These are phyloP conservation scores for Phytophthora fragariaefolia DNA, from an alignment of 352 stramenopile genomes.

Conservation along the genomic window DNA sequence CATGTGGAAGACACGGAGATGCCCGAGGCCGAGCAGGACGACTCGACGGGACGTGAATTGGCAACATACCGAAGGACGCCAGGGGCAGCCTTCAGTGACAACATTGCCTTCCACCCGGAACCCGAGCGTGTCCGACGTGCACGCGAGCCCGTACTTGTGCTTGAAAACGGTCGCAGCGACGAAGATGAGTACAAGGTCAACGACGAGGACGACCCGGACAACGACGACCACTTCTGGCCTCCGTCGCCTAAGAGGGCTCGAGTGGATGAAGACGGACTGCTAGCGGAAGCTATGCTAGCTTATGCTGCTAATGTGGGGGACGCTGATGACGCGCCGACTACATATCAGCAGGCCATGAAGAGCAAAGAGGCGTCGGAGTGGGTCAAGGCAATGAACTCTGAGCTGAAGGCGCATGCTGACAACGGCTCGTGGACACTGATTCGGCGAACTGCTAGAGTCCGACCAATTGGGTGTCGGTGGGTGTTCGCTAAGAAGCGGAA, in stretches of 20 bases:
- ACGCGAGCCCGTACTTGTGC: background rate
- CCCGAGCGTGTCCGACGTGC: background rate
- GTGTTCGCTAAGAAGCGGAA: background rate
- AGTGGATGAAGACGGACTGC: slow-evolving; percentile 3
- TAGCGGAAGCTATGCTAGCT: slow-evolving; percentile 6
- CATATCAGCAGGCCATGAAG: slow-evolving; percentile 3
- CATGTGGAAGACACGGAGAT: too few species aligned
- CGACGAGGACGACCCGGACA: background rate
- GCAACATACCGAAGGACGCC: background rate
- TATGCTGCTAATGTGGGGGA: background rate
- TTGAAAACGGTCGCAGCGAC: background rate
- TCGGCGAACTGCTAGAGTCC: background rate
- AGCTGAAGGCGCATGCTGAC: slow-evolving; percentile 3
- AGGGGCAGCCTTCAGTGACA: background rate
- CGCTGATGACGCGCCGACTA: slow-evolving; percentile 2
- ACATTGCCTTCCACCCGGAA: slow-evolving; percentile 2
- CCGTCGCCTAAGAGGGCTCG: slow-evolving; percentile 10
- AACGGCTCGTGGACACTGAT: slow-evolving; percentile 13
- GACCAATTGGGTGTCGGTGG: background rate
- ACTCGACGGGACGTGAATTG: background rate
- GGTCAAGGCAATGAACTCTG: slow-evolving; percentile 10
- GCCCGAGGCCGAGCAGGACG: background rate
- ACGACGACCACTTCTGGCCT: slow-evolving; percentile 6
- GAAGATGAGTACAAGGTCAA: background rate
- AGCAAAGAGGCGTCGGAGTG: slow-evolving; percentile 1